Percentiles rank a stretch among this genome's conserved stretches.
Evolutionary conservation across 306 rosid genomes (phyloP).

Genomic region (Citrullus amarus): DNA sequence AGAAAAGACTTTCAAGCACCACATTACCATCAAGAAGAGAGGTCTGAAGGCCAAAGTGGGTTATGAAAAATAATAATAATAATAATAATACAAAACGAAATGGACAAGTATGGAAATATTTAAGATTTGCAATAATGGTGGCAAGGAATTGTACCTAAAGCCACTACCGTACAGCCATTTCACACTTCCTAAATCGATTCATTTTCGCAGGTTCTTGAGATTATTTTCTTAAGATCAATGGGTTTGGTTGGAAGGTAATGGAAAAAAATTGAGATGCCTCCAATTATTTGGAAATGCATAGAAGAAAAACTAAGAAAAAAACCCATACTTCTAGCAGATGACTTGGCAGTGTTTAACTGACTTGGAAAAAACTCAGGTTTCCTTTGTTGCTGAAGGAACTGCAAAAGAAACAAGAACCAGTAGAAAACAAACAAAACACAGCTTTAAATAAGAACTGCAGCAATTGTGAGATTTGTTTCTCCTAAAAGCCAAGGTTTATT

Average conservation of each 20-base stretch:
- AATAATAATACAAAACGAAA: not conserved
- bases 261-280: conserved; percentile 6
- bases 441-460: conserved; percentile 1
- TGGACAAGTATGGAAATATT: not conserved
- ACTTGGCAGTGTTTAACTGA: not conserved
- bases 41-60: not conserved
- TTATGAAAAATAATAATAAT: not conserved
- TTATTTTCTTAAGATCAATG: not conserved
- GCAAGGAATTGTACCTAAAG: not conserved
- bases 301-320: not conserved
- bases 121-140: not conserved
- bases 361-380: not conserved
- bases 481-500: not conserved
- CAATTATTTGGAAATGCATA: conserved; percentile 8
- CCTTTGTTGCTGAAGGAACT: conserved; percentile 7
- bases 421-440: conserved; percentile 5
- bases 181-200: not conserved
- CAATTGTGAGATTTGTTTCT: not conserved
- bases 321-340: not conserved
- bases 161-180: not conserved
- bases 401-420: conserved; percentile 2
- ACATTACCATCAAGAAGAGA: not conserved
- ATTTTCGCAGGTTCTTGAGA: not conserved
- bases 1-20: not conserved
- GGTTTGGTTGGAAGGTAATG: not conserved